Conservation (phyloP, 139 green algal genomes). For the Ettlia oleoabundans region DNA sequence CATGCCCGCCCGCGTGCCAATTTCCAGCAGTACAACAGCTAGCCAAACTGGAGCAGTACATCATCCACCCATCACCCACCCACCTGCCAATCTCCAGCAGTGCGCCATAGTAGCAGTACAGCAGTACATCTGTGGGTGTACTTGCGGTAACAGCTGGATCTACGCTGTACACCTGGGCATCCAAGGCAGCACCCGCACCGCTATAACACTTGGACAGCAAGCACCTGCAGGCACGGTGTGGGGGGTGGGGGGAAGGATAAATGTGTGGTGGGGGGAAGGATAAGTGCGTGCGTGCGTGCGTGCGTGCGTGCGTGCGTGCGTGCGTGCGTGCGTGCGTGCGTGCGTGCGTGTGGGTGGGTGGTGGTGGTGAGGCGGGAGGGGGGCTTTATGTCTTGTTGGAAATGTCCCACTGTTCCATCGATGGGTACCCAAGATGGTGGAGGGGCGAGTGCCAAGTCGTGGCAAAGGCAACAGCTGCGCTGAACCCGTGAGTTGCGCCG, state of each 20-base stretch:
- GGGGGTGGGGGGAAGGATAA: neutral
- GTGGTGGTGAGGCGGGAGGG: neutral
- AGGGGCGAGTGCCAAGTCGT: neutral
- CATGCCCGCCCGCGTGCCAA: no score
- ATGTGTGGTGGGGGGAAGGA: neutral
- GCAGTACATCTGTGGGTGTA: conserved; percentile 80
- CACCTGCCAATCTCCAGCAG: conserved; percentile 75
- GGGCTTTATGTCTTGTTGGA: no score
- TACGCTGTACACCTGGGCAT: conserved; percentile 66
- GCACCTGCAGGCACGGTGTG: conserved; percentile 59
- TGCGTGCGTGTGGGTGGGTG: no score
- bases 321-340: no score
- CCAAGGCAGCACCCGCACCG: conserved; percentile 62
- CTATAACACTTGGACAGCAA: conserved; percentile 81
- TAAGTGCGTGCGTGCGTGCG: no score
- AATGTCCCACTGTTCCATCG: no score
- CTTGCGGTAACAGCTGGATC: conserved; percentile 72
- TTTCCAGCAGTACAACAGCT: neutral
- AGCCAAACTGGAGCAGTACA: neutral
- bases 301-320: no score
- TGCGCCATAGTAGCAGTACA: conserved; percentile 96
- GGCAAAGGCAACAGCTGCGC: neutral
- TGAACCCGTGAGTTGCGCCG: no score
- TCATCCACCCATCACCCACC: neutral
- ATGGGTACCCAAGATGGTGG: no score